Evolutionary conservation across 306 rosid genomes (phyloP), one percentile per base, ranked within the genome.

Genomic region (Coriaria nepalensis): DNA sequence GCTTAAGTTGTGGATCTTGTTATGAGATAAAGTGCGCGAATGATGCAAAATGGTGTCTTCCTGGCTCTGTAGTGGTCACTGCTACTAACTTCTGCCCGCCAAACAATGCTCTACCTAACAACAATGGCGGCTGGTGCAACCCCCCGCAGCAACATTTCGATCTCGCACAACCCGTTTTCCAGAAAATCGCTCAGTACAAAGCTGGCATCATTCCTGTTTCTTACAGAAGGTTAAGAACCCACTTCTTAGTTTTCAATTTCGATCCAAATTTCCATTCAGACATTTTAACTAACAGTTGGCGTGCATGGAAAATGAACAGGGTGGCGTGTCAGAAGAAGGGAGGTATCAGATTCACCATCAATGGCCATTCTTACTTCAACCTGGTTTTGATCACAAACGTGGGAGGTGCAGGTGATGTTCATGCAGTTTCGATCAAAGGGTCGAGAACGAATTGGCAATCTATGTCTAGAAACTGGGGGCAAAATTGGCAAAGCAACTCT

Each of bases 401-500:
- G 4, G 95, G 93, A 4, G 93, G 88, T 45, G 78, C 79, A 4
- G 95, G 95, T 20, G 95, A 81, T 65, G 83, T 86, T 29, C 70
- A 61, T 0, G 68, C 80, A 0, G 95, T 73, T 61, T 73, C 80
- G 15, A 71, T 85, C 66, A 85, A 85, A 62, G 95, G 93, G 15
- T 85, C 95, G 4, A 76, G 62, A 55, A 71, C 87, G 8, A 50
- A 51, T 15, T 85, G 95, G 95, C 66, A 73, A 65, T 41, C 78
- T n/a, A 73, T 85, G 87, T 66, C 82, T 0, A 71, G 82, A 42
- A 85, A 85, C 43, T 85, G 95, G 95, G 95, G 95, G 0, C 95
- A 85, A 48, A 85, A 85, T 38, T 85, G 95, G 95, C 93, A 85
- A 49, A 81, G 77, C 75, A 85, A 81, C 54, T 8, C 72, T 12